Base-by-base conservation (phyloP, 345 rosid genomes). In the Corymbia maculata region DNA sequence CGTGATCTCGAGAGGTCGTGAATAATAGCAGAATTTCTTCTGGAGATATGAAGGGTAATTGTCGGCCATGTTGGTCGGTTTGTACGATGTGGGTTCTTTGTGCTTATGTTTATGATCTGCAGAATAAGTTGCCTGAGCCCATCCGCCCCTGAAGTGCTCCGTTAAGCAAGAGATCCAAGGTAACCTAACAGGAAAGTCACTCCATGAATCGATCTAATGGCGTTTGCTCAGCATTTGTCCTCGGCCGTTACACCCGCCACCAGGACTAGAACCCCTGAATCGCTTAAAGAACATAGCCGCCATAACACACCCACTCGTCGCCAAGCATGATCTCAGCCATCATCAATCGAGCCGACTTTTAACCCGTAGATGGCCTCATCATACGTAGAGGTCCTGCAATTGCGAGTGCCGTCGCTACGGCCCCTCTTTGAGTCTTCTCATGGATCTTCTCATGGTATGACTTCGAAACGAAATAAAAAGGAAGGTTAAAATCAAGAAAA, bases 401-500 rank as follows among this genome's bases (percentile, higher is more conserved):
- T 13, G 2, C 7, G 26, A 5, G 49, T 0, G 0, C 2, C 0
- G 26, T 75, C 22, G 14, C 14, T 36, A 36, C 49, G 3, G 80
- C 22, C 6, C 47, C 8, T 42, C 2, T 75, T 9, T 11, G 3
- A n/a, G n/a, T n/a, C n/a, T n/a, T n/a, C n/a, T n/a, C n/a, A n/a
- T n/a, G 82, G 15, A 22, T 70, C 5, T 2, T 9, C 21, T 4
- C 12, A 4, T 2, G 0, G 32, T 32, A 8, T 70, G 4, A 19
- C 6, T 17, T 3, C 10, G 24, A 16, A 8, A 1, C 10, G 24
- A 16, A 8, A 1, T 59, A 26, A 59, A 26, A 26, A 0, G 14
- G 0, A 1, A 0, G 2, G 1, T 2, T 21, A 0, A 55, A 19
- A 53, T 22, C 13, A 55, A 0, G 12, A 0, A 55, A 55, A 55